Percentiles rank a stretch among this genome's conserved stretches.
Conservation (phyloP, 345 rosid species). For the Hypericum perforatum region DNA sequence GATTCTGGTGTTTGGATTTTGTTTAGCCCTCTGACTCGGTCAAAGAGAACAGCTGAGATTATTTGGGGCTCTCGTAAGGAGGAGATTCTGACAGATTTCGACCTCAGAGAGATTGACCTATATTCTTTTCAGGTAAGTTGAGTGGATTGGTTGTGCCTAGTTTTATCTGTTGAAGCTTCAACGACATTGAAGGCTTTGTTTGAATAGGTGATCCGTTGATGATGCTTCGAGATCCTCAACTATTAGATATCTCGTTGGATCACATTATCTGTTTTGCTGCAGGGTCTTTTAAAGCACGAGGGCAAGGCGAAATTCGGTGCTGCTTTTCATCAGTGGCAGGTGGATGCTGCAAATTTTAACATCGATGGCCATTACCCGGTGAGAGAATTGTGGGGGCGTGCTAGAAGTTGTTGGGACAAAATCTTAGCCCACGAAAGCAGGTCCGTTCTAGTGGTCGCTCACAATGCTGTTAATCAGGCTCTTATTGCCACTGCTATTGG, state of each 20-base stretch:
- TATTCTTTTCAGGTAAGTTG: conserved; percentile 71
- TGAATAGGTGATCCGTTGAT: too few relatives aligned
- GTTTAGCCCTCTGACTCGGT: conserved; percentile 64
- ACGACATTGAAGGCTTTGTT: too few relatives aligned
- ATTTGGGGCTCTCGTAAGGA: conserved; percentile 64
- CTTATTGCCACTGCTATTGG: conserved; percentile 84
- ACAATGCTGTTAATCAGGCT: conserved; percentile 93
- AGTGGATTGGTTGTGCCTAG: not conserved
- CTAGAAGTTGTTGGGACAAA: conserved; percentile 53
- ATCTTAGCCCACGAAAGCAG: conserved; percentile 66
- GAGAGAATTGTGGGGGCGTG: conserved; percentile 85
- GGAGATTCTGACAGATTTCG: conserved; percentile 47
- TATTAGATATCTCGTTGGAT: too few relatives aligned
- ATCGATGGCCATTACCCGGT: conserved; percentile 88
- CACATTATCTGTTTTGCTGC: conserved; percentile 11
- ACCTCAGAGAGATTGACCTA: conserved; percentile 84
- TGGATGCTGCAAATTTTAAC: conserved; percentile 63
- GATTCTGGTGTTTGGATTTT: not conserved
- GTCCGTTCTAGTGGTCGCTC: conserved; percentile 92
- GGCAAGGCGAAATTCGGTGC: conserved; percentile 72
- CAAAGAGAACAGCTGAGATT: conserved; percentile 78
- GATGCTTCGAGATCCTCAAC: too few relatives aligned
- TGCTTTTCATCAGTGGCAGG: conserved; percentile 72
- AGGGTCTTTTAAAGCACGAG: conserved; percentile 86
- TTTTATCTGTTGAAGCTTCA: too few relatives aligned